Base-by-base conservation (phyloP, 2,329 filamentous ascomycete genomes). In the Byssochlamys sp. region DNA sequence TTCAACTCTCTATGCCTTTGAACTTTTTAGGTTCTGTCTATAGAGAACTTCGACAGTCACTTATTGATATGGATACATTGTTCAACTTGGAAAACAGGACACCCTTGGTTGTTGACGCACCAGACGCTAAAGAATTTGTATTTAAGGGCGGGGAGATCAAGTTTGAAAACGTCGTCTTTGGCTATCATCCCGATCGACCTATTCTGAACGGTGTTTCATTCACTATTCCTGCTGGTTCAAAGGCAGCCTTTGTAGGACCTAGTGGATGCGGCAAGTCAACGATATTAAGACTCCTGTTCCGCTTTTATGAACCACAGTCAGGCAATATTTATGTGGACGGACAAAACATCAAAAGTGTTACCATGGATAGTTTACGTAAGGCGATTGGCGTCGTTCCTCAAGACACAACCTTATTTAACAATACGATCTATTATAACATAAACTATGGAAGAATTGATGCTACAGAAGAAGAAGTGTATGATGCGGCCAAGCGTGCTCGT, bases 11-110 rank as follows among this genome's bases (percentile, higher is more conserved):
- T 0, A 90, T 99, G 3, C 94, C 94, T 0, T 81, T 99, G 60
- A 99, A 99, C 79, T 99, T 99, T 73, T 80, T 99, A 3, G 94
- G 94, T n/a, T 95, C 91, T 12, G 92, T 99, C 11, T 99, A 99
- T 72, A 88, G 94, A 65, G 94, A 99, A 75, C 81, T 99, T 55
- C 84, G 94, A 57, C 94, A 99, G 76, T 95, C 90, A 26, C 80
- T 99, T 50, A 80, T 99, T 31, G 94, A 99, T 71, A 99, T 99
- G 94, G 94, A 97, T 75, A 97, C 94, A 0, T 81, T 99, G 4
- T 99, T 99, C 80, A 96, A 90, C 71, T 80, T 99, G 31, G 92
- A 99, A 73, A 96, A 95, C 71, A 92, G 97, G 69, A 95, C 97
- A 64, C 86, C 96, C 10, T 84, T 83, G 39, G 88, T 99, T 69